Evolutionary conservation across 148 eudicot species (phyloP).

Genomic region (Oxyria digyna): DNA sequence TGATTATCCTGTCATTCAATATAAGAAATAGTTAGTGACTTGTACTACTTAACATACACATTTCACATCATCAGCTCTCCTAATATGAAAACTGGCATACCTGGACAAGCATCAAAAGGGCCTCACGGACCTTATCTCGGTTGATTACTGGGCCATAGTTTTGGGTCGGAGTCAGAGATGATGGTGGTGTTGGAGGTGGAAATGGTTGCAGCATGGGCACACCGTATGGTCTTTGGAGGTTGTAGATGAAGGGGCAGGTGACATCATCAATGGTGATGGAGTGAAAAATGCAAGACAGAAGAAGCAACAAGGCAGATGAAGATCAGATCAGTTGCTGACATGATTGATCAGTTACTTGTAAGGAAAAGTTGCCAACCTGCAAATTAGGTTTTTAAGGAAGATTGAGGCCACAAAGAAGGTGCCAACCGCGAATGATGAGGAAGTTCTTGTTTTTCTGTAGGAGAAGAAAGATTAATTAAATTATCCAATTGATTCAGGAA

Average conservation of each 20-base stretch:
- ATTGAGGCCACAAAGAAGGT: too few species aligned
- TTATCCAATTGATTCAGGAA: too few species aligned
- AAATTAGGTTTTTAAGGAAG: too few species aligned
- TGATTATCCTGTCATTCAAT: constrained; percentile 35
- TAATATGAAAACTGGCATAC: constrained; percentile 13
- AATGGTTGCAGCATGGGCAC: constrained; percentile 80
- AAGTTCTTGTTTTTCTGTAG: too few species aligned
- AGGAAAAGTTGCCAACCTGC: too few species aligned
- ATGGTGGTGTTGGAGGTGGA: constrained; percentile 87
- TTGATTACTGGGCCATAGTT: constrained; percentile 42
- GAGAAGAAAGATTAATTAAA: too few species aligned
- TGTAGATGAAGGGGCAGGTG: constrained; percentile 33
- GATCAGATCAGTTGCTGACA: not conserved
- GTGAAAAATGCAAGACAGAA: constrained; percentile 20
- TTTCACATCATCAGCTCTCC: not conserved
- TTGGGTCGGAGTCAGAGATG: constrained; percentile 52
- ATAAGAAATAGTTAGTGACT: not conserved
- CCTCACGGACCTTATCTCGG: constrained; percentile 62
- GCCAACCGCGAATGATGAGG: too few species aligned
- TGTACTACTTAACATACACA: not conserved
- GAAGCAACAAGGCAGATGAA: not conserved
- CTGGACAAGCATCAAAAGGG: constrained; percentile 51
- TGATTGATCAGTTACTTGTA: not conserved
- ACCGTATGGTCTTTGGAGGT: constrained; percentile 60
- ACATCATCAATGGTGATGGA: constrained; percentile 23